These are phyloP conservation scores for Inga laurina DNA, from an alignment of 306 rosid genomes.

Conservation along the genomic window DNA sequence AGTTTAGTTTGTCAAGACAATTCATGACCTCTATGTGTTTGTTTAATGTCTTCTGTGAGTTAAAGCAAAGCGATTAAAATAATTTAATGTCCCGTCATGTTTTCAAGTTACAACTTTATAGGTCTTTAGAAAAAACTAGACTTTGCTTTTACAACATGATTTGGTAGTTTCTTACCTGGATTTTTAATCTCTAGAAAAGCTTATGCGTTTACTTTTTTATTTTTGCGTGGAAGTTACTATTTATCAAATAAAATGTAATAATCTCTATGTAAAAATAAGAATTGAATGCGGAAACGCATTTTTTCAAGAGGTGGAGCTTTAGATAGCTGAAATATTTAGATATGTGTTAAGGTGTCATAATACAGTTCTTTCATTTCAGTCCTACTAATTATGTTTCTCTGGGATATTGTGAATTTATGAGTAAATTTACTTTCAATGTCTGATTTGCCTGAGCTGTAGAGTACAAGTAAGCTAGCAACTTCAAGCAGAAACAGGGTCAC, in stretches of 20 bases:
- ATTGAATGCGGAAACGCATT: background rate
- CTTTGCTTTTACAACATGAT: background rate
- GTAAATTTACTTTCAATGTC: constrained; percentile 4
- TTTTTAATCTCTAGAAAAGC: background rate
- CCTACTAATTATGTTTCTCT: background rate
- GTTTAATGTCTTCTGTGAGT: background rate
- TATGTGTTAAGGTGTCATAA: background rate
- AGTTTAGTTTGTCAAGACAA: background rate
- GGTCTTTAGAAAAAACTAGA: background rate
- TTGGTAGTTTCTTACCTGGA: background rate
- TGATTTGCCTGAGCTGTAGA: constrained; percentile 38
- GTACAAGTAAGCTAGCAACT: constrained; percentile 42
- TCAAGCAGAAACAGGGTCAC: constrained; percentile 44
- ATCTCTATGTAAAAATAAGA: background rate
- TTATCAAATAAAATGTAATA: background rate
- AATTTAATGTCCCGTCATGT: background rate
- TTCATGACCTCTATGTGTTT: background rate
- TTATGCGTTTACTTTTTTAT: background rate
- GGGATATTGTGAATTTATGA: background rate
- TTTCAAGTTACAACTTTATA: background rate
- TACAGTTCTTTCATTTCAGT: background rate
- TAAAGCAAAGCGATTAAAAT: background rate
- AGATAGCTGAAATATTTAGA: background rate
- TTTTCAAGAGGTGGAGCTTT: background rate
- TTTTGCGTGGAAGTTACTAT: background rate